A percentile compares a stretch with the other conserved stretches of the same genome.
Conservation (phyloP, 2,329 filamentous ascomycete species). For the Sporothrix curviconia region DNA sequence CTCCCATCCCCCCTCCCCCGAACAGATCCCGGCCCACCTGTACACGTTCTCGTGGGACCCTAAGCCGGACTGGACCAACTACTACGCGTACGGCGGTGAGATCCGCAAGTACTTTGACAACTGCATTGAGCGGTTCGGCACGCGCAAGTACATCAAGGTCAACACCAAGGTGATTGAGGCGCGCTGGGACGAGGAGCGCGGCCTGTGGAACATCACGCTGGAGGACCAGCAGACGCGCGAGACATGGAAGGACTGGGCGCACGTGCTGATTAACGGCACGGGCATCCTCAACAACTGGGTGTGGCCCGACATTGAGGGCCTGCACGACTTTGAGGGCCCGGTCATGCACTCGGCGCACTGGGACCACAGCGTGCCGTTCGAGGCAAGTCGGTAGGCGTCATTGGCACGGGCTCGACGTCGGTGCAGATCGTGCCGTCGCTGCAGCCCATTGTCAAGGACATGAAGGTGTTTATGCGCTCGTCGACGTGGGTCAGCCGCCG, state of each 20-base stretch:
- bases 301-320: conserved; percentile 28
- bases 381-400: conserved; percentile 25
- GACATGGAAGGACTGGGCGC: conserved; percentile 17
- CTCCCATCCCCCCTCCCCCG: neutral
- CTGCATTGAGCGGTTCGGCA: conserved; percentile 26
- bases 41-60: conserved; percentile 27
- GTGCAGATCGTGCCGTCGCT: conserved; percentile 26
- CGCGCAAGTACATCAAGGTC: conserved; percentile 39
- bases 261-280: conserved; percentile 20
- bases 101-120: conserved; percentile 28
- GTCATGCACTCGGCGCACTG: conserved; percentile 27
- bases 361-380: conserved; percentile 22
- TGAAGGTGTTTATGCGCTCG: conserved; percentile 18
- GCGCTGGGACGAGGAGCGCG: conserved; percentile 36
- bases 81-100: conserved; percentile 24
- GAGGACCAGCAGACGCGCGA: conserved; percentile 23
- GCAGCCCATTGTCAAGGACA: conserved; percentile 14
- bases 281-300: conserved; percentile 23
- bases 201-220: conserved; percentile 32
- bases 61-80: conserved; percentile 28
- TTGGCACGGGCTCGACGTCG: conserved; percentile 27
- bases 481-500: conserved; percentile 17
- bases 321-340: conserved; percentile 26
- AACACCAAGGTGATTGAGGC: conserved; percentile 36
- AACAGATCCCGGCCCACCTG: conserved; percentile 31